Conservation (phyloP, 768 basidiomycete genomes). For the Botryobasidium botryosum region DNA sequence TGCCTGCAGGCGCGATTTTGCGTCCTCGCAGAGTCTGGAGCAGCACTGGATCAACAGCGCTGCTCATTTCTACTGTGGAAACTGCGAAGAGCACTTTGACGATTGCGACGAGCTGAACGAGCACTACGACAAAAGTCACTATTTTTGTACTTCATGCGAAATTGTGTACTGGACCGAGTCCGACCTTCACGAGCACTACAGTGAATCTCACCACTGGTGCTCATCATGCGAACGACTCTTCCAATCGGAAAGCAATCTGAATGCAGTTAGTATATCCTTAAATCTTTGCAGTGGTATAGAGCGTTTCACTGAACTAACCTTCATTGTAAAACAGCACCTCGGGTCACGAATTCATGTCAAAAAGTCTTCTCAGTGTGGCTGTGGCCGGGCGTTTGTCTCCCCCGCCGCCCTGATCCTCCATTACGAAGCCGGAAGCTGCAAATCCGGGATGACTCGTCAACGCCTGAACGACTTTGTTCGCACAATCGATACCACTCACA, state of each 20-base stretch:
- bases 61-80: slow-evolving; percentile 40
- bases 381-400: slow-evolving; percentile 32
- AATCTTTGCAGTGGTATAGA: no score
- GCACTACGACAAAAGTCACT: slow-evolving; percentile 28
- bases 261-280: background rate
- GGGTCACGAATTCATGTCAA: no score
- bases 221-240: slow-evolving; percentile 29
- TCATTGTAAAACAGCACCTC: background rate
- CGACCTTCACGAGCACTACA: background rate
- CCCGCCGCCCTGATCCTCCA: slow-evolving; percentile 41
- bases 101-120: slow-evolving; percentile 19
- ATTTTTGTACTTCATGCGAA: slow-evolving; percentile 28
- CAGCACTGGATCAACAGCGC: slow-evolving; percentile 34
- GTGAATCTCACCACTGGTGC: slow-evolving; percentile 26
- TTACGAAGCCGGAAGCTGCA: slow-evolving; percentile 42
- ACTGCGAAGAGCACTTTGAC: slow-evolving; percentile 30
- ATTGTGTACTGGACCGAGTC: slow-evolving; percentile 27
- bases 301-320: background rate
- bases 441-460: slow-evolving; percentile 29
- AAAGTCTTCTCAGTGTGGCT: no score
- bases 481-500: slow-evolving; percentile 26
- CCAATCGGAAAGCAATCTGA: slow-evolving; percentile 24
- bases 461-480: slow-evolving; percentile 27
- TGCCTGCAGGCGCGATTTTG: slow-evolving; percentile 32
- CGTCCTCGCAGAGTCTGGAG: slow-evolving; percentile 21